Percentiles rank a stretch among this genome's conserved stretches.
phyloP scores from a whole-genome alignment of 2,329 filamentous ascomycete genomes.

The Thelonectria blattea region DNA sequence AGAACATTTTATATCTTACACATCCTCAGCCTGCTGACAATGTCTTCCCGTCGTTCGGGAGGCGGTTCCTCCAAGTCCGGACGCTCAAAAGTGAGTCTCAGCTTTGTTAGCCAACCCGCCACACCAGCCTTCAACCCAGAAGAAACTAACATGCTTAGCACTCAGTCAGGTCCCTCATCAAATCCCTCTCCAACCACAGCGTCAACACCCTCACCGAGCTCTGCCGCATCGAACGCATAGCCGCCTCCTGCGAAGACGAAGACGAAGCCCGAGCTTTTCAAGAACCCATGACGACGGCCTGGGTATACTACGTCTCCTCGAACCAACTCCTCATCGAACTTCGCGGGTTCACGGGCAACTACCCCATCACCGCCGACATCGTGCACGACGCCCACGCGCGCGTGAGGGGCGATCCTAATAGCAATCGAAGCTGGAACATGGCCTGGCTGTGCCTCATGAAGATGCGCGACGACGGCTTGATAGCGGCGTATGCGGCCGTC shows the following conservation, averaged over 20 bases:
- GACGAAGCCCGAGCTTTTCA: conserved; percentile 65
- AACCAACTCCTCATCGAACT: conserved; percentile 74
- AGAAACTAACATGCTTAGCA: neutral
- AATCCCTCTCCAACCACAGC: conserved; percentile 68
- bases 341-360: conserved; percentile 69
- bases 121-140: neutral
- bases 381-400: conserved; percentile 69
- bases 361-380: conserved; percentile 70
- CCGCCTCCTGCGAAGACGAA: conserved; percentile 62
- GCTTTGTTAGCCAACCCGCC: neutral
- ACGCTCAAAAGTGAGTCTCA: conserved; percentile 4
- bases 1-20: neutral
- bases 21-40: neutral
- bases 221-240: conserved; percentile 71
- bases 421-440: conserved; percentile 76
- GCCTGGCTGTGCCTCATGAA: conserved; percentile 75
- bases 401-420: conserved; percentile 68
- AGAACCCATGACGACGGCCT: conserved; percentile 71
- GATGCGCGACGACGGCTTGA: conserved; percentile 66
- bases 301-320: conserved; percentile 74
- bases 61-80: conserved; percentile 10
- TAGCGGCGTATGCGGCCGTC: conserved; percentile 64
- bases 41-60: conserved; percentile 19
- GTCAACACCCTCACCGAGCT: conserved; percentile 77
- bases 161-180: conserved; percentile 52